Conservation (phyloP, 2,329 filamentous ascomycete genomes). For the Calonectria pseudoreteaudii region DNA sequence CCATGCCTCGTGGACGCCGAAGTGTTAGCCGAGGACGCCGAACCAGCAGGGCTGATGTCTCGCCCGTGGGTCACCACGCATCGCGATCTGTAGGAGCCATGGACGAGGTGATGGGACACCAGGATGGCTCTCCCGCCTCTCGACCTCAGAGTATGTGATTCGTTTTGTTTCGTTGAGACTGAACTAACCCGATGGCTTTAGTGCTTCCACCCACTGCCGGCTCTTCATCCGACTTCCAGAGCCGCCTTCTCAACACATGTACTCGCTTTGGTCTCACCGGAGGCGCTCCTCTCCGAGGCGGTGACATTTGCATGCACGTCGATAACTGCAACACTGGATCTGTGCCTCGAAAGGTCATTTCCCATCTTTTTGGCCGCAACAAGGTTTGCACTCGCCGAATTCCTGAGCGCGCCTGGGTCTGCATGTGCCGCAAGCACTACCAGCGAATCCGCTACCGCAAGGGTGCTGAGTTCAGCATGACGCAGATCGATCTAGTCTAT, state of each 20-base stretch:
- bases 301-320: conserved; percentile 65
- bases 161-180: neutral
- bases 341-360: conserved; percentile 79
- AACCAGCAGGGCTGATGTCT: conserved; percentile 22
- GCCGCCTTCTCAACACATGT: conserved; percentile 36
- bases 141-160: conserved; percentile 25
- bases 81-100: conserved; percentile 21
- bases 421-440: conserved; percentile 85
- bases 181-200: neutral
- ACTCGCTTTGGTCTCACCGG: conserved; percentile 29
- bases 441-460: conserved; percentile 81
- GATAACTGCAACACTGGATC: conserved; percentile 70
- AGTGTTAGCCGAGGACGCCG: conserved; percentile 31
- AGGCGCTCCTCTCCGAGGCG: conserved; percentile 36
- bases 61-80: conserved; percentile 24
- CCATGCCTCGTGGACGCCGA: conserved; percentile 26
- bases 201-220: conserved; percentile 9
- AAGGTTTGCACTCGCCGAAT: conserved; percentile 81
- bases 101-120: conserved; percentile 21
- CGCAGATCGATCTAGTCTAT: conserved; percentile 73
- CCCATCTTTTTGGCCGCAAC: conserved; percentile 86
- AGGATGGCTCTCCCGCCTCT: conserved; percentile 18
- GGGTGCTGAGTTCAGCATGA: conserved; percentile 67
- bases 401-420: conserved; percentile 77
- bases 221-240: conserved; percentile 26